phyloP scores from a whole-genome alignment of 805 yeast genomes.

The Barnettozyma californica region DNA sequence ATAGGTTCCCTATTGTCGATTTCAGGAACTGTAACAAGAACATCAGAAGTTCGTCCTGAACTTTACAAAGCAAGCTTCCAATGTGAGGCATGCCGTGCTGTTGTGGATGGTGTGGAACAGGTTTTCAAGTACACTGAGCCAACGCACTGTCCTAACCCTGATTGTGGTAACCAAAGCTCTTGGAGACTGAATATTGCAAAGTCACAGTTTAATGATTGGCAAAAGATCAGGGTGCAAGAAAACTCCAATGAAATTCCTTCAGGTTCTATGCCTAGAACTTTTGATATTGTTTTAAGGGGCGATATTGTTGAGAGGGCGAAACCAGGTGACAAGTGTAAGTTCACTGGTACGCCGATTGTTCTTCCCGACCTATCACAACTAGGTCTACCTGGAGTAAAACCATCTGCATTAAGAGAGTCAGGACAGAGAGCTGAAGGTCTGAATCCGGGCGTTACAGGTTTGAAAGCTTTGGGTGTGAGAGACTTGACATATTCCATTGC shows the following conservation, averaged over 20 bases:
- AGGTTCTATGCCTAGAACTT: conserved; percentile 96
- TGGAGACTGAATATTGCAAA: conserved; percentile 84
- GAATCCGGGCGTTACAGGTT: conserved; percentile 82
- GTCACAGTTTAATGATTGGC: conserved; percentile 94
- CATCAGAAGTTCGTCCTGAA: conserved; percentile 96
- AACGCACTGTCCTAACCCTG: conserved; percentile 80
- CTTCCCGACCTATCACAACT: conserved; percentile 92
- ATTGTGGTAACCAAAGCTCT: conserved; percentile 78
- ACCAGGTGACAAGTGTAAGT: conserved; percentile 93
- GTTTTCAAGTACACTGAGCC: conserved; percentile 93
- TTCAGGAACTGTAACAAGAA: conserved; percentile 92
- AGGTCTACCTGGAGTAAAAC: conserved; percentile 92
- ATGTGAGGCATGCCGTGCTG: conserved; percentile 83
- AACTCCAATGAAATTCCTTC: conserved; percentile 96
- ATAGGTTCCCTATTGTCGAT: conserved; percentile 81
- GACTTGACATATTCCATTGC: conserved; percentile 91
- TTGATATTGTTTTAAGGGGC: conserved; percentile 89
- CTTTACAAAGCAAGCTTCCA: conserved; percentile 79
- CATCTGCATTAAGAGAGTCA: conserved; percentile 71
- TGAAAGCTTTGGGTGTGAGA: conserved; percentile 80
- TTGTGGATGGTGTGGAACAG: conserved; percentile 88
- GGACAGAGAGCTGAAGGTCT: conserved; percentile 54
- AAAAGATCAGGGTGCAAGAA: conserved; percentile 89
- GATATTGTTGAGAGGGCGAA: conserved; percentile 93
- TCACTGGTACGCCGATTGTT: conserved; percentile 92